phyloP scores from a whole-genome alignment of 1,284 basidiomycete species.

The Boletus albobrunnescens region DNA sequence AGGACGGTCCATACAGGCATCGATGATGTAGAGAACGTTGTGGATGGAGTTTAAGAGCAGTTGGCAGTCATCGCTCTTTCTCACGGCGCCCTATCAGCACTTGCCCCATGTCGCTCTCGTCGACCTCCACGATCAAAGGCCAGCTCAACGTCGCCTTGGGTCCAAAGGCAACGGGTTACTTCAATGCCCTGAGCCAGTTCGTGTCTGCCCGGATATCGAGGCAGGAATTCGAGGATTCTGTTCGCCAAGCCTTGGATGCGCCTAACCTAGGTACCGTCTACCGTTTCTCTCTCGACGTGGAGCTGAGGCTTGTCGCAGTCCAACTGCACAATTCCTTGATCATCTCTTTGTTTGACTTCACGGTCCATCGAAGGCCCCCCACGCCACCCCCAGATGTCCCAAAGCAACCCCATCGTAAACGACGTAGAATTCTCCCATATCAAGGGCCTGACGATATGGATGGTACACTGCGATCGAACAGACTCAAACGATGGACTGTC shows the following conservation, averaged over 20 bases:
- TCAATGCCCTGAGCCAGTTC: slow-evolving; percentile 59
- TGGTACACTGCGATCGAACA: slow-evolving; percentile 54
- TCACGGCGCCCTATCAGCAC: slow-evolving; percentile 17
- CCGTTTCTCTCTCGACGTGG: not conserved
- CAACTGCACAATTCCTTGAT: slow-evolving; percentile 78
- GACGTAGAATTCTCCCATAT: slow-evolving; percentile 65
- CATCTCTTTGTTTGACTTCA: slow-evolving; percentile 75
- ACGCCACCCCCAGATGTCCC: slow-evolving; percentile 57
- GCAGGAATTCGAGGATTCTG: slow-evolving; percentile 68
- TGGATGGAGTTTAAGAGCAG: not conserved
- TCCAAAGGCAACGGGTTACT: slow-evolving; percentile 57
- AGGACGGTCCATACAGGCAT: slow-evolving; percentile 44
- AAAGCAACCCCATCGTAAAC: slow-evolving; percentile 65
- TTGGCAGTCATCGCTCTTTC: slow-evolving; percentile 16
- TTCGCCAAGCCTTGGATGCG: slow-evolving; percentile 60
- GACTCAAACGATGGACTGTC: slow-evolving; percentile 73
- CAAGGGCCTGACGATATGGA: slow-evolving; percentile 55
- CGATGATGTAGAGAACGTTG: slow-evolving; percentile 12
- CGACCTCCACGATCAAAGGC: slow-evolving; percentile 68
- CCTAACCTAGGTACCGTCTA: slow-evolving; percentile 52
- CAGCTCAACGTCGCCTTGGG: slow-evolving; percentile 64
- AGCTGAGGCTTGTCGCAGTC: slow-evolving; percentile 39
- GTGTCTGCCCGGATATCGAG: slow-evolving; percentile 66
- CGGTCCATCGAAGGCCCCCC: slow-evolving; percentile 60
- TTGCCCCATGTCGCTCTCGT: slow-evolving; percentile 71